Evolutionary conservation across 768 basidiomycete genomes (phyloP), one percentile per base, ranked within the genome.

Genomic region (Lentinula lateritia): DNA sequence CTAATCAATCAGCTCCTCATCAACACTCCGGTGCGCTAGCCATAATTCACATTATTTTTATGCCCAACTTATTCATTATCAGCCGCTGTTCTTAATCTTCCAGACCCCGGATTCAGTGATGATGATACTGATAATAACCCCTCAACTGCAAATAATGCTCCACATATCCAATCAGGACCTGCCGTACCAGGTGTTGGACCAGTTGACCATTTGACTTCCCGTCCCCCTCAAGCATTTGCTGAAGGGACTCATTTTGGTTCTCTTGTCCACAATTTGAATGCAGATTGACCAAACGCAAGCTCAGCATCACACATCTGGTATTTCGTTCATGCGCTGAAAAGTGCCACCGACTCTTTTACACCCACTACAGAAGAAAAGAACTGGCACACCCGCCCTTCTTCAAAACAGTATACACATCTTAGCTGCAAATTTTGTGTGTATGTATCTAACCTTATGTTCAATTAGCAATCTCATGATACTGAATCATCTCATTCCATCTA

Each of bases 241-340:
- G 8, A n/a, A 50, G 48, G 28, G 8, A 50, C 48, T 9, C 48
- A 18, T 50, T 50, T 18, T 50, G 48, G 48, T 7, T 50, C 48
- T 18, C 20, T 50, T 8, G 48, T 18, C 20, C 7, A 32, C 16
- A n/a, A 8, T 7, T 32, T 18, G n/a, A 50, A 18, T 7, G 48
- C 8, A 8, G 41, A 42, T 42, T 16, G 28, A 32, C 48, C 16
- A 50, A 50, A 50, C 20, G 48, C 46, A 12, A 50, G 23, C 18
- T 23, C 39, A 5, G 62, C 62, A 20, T 38, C 60, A n/a, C 45
- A 63, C 52, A 32, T 54, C 45, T 63, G 62, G 62, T 63, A 55
- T 36, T 63, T 63, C 36, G 43, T 42, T 4, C 58, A 50, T 28
- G 50, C 41, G 18, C 50, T 63, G 16, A 45, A 39, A 8, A 20